These are phyloP conservation scores for Stereum hirsutum DNA, from an alignment of 1,284 basidiomycete species.

Conservation along the genomic window DNA sequence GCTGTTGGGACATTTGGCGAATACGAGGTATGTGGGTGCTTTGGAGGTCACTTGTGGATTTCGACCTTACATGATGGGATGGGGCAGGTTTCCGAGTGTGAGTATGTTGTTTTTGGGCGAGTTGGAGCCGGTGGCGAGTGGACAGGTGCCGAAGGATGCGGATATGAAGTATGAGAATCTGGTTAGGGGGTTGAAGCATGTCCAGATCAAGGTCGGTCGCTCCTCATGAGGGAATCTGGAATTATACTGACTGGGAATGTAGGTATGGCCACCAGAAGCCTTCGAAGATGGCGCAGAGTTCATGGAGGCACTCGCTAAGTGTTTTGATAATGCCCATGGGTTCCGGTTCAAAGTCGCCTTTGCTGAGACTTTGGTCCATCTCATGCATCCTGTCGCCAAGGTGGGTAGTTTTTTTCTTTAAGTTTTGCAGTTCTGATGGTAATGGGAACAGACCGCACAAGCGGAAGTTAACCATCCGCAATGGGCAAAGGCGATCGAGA, in stretches of 20 bases:
- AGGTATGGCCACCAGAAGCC: constrained; percentile 91
- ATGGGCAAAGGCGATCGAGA: constrained; percentile 88
- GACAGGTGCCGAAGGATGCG: constrained; percentile 68
- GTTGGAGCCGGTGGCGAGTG: constrained; percentile 62
- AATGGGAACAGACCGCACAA: constrained; percentile 67
- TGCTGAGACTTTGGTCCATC: constrained; percentile 71
- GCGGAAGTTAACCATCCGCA: constrained; percentile 94
- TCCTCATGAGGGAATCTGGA: too few relatives aligned
- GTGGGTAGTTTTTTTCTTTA: constrained; percentile 26
- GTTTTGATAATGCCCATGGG: constrained; percentile 83
- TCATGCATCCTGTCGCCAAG: constrained; percentile 88
- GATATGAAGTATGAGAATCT: constrained; percentile 80
- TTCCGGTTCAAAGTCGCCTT: constrained; percentile 79
- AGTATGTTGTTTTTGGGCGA: constrained; percentile 82
- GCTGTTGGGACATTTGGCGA: constrained; percentile 77
- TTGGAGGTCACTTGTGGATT: not conserved
- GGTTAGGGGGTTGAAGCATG: constrained; percentile 68
- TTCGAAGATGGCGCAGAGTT: constrained; percentile 95
- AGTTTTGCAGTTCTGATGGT: not conserved
- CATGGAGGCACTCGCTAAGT: constrained; percentile 73
- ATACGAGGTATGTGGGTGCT: constrained; percentile 51
- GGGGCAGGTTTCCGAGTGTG: constrained; percentile 70
- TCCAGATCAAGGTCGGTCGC: constrained; percentile 63
- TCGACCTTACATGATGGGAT: not conserved
- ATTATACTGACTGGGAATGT: too few relatives aligned